phyloP scores from a whole-genome alignment of 148 eudicot species.

The Euryodendron excelsum region DNA sequence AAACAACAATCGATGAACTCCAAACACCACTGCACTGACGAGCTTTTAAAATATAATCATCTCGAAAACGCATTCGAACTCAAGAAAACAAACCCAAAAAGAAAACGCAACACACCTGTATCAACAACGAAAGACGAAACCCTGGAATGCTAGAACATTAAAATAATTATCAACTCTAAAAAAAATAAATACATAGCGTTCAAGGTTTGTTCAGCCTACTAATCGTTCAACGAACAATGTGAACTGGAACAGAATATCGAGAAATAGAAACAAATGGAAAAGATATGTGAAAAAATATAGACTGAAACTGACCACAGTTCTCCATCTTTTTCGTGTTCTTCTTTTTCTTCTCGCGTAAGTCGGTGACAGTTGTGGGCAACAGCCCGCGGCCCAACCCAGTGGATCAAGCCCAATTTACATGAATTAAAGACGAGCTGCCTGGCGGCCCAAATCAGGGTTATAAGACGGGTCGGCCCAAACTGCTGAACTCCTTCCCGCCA shows the following conservation, averaged over 20 bases:
- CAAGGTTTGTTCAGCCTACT: not conserved
- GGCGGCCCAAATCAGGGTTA: too few relatives aligned
- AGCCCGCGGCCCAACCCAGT: too few relatives aligned
- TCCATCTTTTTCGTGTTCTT: not conserved
- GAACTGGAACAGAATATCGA: not conserved
- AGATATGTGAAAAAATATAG: not conserved
- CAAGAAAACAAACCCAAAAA: not conserved
- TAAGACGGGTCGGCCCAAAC: too few relatives aligned
- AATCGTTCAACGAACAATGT: constrained; percentile 1
- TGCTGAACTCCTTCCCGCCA: too few relatives aligned
- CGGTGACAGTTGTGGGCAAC: too few relatives aligned
- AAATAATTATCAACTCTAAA: not conserved
- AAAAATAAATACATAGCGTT: not conserved
- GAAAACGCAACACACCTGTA: not conserved
- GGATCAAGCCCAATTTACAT: too few relatives aligned
- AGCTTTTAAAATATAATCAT: too few relatives aligned
- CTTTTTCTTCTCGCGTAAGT: not conserved
- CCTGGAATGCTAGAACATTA: constrained; percentile 9
- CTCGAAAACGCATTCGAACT: not conserved
- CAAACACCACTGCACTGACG: not conserved
- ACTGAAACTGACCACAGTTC: not conserved
- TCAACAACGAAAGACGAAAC: not conserved
- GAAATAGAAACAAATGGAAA: not conserved
- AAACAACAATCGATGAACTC: not conserved
- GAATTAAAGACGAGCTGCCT: too few relatives aligned